Percentiles rank a stretch among this genome's conserved stretches.
These are phyloP conservation scores for Allomyces arbusculus DNA, from an alignment of 192 early-diverging fungal genomes.

Conservation along the genomic window DNA sequence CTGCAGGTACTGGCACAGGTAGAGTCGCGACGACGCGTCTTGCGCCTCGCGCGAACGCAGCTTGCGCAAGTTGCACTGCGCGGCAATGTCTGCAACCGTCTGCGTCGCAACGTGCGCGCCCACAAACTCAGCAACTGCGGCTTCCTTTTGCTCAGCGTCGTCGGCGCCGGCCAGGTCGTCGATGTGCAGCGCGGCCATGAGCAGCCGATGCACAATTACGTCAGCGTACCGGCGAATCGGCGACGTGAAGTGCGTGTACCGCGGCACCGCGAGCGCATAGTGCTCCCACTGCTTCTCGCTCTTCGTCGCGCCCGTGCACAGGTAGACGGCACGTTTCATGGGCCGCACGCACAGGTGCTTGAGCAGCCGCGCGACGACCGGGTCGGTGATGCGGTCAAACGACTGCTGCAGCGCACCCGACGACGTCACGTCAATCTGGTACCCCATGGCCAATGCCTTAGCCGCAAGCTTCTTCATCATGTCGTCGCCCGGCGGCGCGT, in stretches of 20 bases:
- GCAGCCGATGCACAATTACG: slow-evolving; percentile 51
- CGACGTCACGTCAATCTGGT: slow-evolving; percentile 29
- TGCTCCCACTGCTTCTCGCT: neutral
- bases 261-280: neutral
- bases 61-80: neutral
- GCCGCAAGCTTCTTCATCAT: slow-evolving; percentile 16
- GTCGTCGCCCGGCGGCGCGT: slow-evolving; percentile 20
- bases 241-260: slow-evolving; percentile 3
- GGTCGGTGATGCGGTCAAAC: slow-evolving; percentile 20
- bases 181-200: slow-evolving; percentile 14
- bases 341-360: slow-evolving; percentile 19
- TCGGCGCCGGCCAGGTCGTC: too few species aligned
- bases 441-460: slow-evolving; percentile 17
- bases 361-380: slow-evolving; percentile 8
- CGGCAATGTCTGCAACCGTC: neutral
- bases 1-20: neutral
- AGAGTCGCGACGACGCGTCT: neutral
- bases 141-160: neutral
- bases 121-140: neutral
- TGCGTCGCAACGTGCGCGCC: neutral
- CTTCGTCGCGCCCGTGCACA: neutral
- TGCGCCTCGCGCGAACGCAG: neutral
- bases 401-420: slow-evolving; percentile 34
- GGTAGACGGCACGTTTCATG: neutral
- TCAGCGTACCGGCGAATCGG: slow-evolving; percentile 37